Evolutionary conservation across 2,329 filamentous ascomycete genomes (phyloP).

Genomic region (Colletotrichum cereale): DNA sequence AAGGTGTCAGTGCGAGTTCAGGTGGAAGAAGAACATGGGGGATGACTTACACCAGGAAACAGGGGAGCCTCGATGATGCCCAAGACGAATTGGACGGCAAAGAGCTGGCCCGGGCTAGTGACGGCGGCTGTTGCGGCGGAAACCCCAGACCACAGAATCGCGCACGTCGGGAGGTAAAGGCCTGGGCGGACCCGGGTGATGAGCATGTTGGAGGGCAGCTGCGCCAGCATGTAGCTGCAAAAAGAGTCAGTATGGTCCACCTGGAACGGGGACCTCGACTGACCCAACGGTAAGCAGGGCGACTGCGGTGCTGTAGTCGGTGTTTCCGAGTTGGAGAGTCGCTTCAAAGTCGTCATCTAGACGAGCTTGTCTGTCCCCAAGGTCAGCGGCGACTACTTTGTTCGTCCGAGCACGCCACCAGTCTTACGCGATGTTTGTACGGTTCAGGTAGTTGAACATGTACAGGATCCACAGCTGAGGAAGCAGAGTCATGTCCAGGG

Average conservation of each 20-base stretch:
- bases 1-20: not conserved
- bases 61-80: conserved; percentile 41
- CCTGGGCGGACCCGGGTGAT: conserved; percentile 66
- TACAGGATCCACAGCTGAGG: conserved; percentile 43
- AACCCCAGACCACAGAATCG: conserved; percentile 36
- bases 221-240: conserved; percentile 68
- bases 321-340: conserved; percentile 43
- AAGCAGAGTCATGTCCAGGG: conserved; percentile 41
- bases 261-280: not conserved
- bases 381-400: not conserved
- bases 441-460: conserved; percentile 44
- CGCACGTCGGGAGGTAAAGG: conserved; percentile 57
- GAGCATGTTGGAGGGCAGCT: conserved; percentile 71
- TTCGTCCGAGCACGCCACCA: not conserved
- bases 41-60: conserved; percentile 37
- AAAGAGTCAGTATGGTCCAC: conserved; percentile 19
- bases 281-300: conserved; percentile 45
- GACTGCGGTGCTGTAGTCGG: conserved; percentile 44
- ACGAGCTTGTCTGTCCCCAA: conserved; percentile 41
- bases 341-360: conserved; percentile 41
- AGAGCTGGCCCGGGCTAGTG: conserved; percentile 24
- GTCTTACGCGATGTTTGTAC: conserved; percentile 40
- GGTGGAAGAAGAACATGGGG: no score
- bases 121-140: conserved; percentile 37
- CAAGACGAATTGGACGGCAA: conserved; percentile 39